Conservation (phyloP, 2,329 filamentous ascomycete species). For the Myriosclerotinia scirpicola region DNA sequence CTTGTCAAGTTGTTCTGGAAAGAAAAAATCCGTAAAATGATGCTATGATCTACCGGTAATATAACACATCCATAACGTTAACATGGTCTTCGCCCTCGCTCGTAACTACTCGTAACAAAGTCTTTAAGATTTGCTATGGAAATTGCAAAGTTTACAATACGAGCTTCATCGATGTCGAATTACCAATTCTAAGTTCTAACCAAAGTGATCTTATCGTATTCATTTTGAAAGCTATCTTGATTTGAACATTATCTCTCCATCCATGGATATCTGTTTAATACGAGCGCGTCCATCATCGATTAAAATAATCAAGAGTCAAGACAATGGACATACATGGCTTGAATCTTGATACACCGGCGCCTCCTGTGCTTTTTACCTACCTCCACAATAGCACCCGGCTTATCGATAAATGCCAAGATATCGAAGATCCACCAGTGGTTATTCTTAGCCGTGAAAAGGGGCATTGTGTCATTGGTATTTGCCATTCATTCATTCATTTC, state of each 20-base stretch:
- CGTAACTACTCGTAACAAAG: no score
- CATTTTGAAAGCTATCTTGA: background rate
- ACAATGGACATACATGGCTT: background rate
- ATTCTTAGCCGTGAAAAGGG: conserved; percentile 4
- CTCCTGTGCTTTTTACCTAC: background rate
- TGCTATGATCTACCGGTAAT: background rate
- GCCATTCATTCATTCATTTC: background rate
- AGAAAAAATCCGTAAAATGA: conserved; percentile 3
- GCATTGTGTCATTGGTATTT: background rate
- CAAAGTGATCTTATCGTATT: background rate
- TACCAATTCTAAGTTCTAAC: background rate
- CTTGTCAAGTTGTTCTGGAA: background rate
- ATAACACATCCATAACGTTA: background rate
- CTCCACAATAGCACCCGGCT: conserved; percentile 2
- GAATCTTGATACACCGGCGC: background rate
- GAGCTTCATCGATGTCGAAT: background rate
- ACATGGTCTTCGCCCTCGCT: background rate
- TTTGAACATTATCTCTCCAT: background rate
- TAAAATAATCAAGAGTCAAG: no score
- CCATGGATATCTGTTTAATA: no score
- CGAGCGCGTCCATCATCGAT: no score
- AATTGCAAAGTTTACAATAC: conserved; percentile 10
- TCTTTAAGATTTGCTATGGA: conserved; percentile 3
- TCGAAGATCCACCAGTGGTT: background rate
- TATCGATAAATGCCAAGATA: conserved; percentile 6